Conservation (phyloP, 2,329 filamentous ascomycete species). For the Penicillium sp. region DNA sequence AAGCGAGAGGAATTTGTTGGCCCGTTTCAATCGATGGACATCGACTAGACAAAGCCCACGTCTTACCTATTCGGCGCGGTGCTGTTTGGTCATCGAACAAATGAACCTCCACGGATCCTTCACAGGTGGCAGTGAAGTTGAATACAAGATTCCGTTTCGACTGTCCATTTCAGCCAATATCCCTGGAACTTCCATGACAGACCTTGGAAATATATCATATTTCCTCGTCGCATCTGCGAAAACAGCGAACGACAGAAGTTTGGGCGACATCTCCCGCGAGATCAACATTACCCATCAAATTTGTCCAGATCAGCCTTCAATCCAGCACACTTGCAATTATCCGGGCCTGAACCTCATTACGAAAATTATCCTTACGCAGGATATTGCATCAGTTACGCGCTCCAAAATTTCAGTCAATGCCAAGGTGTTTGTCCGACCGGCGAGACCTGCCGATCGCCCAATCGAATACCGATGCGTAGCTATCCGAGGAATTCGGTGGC, state of each 20-base stretch:
- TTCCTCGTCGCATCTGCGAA: neutral
- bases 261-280: neutral
- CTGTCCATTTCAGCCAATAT: conserved; percentile 3
- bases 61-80: neutral
- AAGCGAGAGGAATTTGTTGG: neutral
- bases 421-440: neutral
- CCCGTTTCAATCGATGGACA: neutral
- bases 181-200: neutral
- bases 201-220: neutral
- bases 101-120: neutral
- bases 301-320: neutral
- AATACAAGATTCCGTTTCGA: conserved; percentile 1
- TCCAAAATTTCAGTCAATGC: neutral
- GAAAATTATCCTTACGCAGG: conserved; percentile 1
- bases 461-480: neutral
- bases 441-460: neutral
- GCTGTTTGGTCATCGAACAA: neutral
- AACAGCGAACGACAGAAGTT: neutral
- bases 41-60: neutral
- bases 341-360: neutral
- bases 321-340: neutral
- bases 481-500: conserved; percentile 6
- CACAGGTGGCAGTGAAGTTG: neutral
- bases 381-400: neutral
- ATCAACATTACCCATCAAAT: neutral